Evolutionary conservation across 2,329 filamentous ascomycete species (phyloP), one percentile per base, ranked within the genome.

Genomic region (Fusarium albidum): DNA sequence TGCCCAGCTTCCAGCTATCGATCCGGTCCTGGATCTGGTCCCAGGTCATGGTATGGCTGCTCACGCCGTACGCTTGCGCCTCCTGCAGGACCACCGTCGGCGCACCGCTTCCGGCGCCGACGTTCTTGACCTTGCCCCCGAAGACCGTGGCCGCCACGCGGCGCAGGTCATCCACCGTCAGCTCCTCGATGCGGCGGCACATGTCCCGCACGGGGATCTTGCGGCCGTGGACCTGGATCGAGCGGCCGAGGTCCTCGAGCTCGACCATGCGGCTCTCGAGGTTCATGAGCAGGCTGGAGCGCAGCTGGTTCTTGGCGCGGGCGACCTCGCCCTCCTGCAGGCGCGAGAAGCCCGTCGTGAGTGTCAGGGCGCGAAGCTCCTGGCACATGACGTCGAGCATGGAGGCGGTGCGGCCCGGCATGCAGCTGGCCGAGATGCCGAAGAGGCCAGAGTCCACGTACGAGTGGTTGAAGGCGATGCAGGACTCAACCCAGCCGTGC

Each of bases 301-400:
- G 86, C 13, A 99, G 85, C 78, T 99, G 95, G 74, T 99, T 99
- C 84, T 99, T 99, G 14, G 95, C 95, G 42, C 95, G 88, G 69
- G 87, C 86, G 52, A 99, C 94, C 75, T 99, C 95, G 29, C 79
- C 82, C 3, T 85, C 76, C 63, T 88, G 85, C 9, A 99, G 81
- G 3, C 88, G 82, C 1, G 84, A 80, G 71, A 88, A 92, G 25
- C 93, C 92, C 0, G 80, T 84, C 48, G 93, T 89, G 21, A 91
- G 79, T 4, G 91, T 91, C 26, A 98, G 81, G 2, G 88, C 81
- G 53, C 89, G 86, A 38, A 98, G 83, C 73, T 97, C 92, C 47
- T 92, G 89, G 73, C 93, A 97, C 86, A 97, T 96, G 65, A 96
- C 91, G 67, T 97, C 91, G 15, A 99, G 84, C 91, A 97, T 97